phyloP scores from a whole-genome alignment of 345 rosid genomes.

The Pelargonium nanum region DNA sequence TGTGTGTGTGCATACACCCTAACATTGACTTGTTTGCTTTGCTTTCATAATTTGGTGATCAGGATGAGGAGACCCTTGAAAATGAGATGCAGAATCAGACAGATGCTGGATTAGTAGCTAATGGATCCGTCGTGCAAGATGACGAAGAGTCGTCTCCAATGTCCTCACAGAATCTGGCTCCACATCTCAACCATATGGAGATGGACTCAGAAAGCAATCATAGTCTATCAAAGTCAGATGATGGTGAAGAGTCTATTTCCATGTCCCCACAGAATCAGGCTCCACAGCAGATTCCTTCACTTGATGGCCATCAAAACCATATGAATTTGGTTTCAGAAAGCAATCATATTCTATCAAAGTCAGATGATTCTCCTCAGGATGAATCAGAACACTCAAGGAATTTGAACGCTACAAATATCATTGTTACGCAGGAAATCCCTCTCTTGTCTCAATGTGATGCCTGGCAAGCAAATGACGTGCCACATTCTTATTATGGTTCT shows the following conservation, averaged over 20 bases:
- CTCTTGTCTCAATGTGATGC: slow-evolving; percentile 41
- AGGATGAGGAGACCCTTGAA: slow-evolving; percentile 21
- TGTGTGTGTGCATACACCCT: background rate
- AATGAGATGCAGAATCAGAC: slow-evolving; percentile 21
- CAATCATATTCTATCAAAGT: slow-evolving; percentile 25
- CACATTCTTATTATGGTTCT: slow-evolving; percentile 35
- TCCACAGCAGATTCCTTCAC: slow-evolving; percentile 28
- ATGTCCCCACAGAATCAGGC: slow-evolving; percentile 23
- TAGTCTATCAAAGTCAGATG: slow-evolving; percentile 29
- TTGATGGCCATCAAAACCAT: slow-evolving; percentile 21
- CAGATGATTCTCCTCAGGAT: slow-evolving; percentile 33
- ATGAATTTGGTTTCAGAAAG: slow-evolving; percentile 25
- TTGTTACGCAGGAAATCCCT: slow-evolving; percentile 33
- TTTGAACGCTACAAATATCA: slow-evolving; percentile 28
- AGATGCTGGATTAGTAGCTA: slow-evolving; percentile 18
- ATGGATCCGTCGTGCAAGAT: slow-evolving; percentile 16
- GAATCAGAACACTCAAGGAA: slow-evolving; percentile 20
- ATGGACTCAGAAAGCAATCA: slow-evolving; percentile 26
- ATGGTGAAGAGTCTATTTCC: slow-evolving; percentile 24
- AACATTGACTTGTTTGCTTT: slow-evolving; percentile 5
- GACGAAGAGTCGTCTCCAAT: slow-evolving; percentile 24
- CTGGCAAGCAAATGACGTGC: slow-evolving; percentile 48
- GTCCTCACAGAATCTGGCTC: slow-evolving; percentile 22
- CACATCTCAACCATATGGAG: slow-evolving; percentile 24
- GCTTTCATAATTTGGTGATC: slow-evolving; percentile 14